Conservation (phyloP, 148 eudicot species). For the Diospyros kaki region DNA sequence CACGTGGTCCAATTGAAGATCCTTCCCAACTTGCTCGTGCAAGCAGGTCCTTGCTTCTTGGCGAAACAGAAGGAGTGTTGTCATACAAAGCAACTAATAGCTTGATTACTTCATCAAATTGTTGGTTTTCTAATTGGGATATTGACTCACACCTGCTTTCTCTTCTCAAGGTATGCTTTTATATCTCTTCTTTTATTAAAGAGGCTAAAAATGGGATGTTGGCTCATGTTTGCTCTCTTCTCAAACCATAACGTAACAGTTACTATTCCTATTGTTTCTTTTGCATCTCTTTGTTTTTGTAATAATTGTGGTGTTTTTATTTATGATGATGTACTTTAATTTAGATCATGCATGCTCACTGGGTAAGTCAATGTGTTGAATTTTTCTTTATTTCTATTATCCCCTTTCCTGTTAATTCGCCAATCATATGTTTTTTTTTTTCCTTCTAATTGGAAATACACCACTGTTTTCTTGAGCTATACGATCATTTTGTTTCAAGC, state of each 20-base stretch:
- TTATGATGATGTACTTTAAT: neutral
- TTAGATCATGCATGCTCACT: neutral
- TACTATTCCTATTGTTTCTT: neutral
- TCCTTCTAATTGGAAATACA: neutral
- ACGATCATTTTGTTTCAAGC: neutral
- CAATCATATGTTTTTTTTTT: neutral
- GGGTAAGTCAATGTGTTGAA: neutral
- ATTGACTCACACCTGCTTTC: constrained; percentile 75
- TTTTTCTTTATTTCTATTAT: no score
- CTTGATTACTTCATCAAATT: constrained; percentile 66
- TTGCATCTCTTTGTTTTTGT: neutral
- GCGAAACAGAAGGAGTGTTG: constrained; percentile 54
- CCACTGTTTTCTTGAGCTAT: neutral
- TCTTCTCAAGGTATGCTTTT: constrained; percentile 68
- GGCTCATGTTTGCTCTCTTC: neutral
- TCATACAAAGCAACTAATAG: constrained; percentile 68
- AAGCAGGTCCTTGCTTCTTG: constrained; percentile 46
- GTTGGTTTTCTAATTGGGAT: constrained; percentile 61
- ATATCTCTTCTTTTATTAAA: neutral
- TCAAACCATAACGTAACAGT: neutral
- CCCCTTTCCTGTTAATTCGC: neutral
- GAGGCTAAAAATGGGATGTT: neutral
- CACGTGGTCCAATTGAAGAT: constrained; percentile 74
- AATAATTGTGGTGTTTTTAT: neutral
- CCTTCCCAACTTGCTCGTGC: constrained; percentile 78